Evolutionary conservation across 768 basidiomycete species (phyloP), one percentile per base, ranked within the genome.

Genomic region (Cyathus striatus): DNA sequence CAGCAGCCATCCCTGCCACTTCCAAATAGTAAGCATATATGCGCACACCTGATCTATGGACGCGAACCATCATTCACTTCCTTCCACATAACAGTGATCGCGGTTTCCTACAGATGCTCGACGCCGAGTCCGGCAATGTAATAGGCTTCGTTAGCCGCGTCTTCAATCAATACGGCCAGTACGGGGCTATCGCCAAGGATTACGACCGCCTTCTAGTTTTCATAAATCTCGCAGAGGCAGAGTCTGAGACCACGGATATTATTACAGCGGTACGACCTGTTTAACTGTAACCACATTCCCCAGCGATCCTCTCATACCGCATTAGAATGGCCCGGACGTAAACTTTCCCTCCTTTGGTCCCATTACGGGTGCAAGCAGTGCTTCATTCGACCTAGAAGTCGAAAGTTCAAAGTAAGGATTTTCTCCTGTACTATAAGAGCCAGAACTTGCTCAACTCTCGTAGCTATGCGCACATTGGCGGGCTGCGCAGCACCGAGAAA

Each of bases 271-370:
- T 51, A 36, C 12, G 47, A 14, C 14, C 20, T 22, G 3, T 40
- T 16, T n/a, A n/a, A n/a, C n/a, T n/a, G n/a, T n/a, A n/a, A n/a
- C n/a, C n/a, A n/a, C n/a, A n/a, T n/a, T n/a, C n/a, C n/a, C n/a
- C n/a, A n/a, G n/a, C n/a, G n/a, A n/a, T n/a, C n/a, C n/a, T n/a
- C n/a, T n/a, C n/a, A n/a, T n/a, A 20, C n/a, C 17, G 13, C 23
- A 5, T 16, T 30, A 51, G 49, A 51, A 51, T 30, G 49, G 49
- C 18, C 43, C 47, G n/a, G 43, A 51, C 40, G 33, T 38, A 17
- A 34, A 51, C 23, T 47, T 41, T 26, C 49, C 49, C 6, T 38
- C 33, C 46, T 47, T 50, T 13, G 49, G 49, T n/a, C 45, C 42
- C 10, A 44, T 50, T 22, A 41, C 34, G 21, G 49, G 49, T 10